These are phyloP conservation scores for Scheffersomyces amazonensis DNA, from an alignment of 805 yeast genomes.

Conservation along the genomic window DNA sequence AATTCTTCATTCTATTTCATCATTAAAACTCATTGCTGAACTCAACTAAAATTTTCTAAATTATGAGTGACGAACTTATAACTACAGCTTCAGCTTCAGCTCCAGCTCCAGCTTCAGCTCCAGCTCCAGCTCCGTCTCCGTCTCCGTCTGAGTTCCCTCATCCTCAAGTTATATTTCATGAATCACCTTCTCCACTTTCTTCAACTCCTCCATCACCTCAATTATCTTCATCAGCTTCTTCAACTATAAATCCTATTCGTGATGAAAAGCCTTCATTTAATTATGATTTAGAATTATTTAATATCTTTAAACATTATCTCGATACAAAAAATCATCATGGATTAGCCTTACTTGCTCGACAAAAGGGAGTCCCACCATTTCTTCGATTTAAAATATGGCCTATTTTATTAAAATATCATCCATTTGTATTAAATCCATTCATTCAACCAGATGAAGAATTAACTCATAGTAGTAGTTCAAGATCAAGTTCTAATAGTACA, in stretches of 20 bases:
- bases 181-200: constrained; percentile 1
- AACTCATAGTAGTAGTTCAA: not conserved
- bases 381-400: constrained; percentile 85
- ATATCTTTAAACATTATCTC: constrained; percentile 55
- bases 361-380: constrained; percentile 81
- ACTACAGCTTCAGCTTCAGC: not conserved
- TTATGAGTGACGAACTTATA: too few species aligned
- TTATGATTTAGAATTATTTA: constrained; percentile 46
- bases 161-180: too few species aligned
- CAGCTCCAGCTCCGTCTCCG: constrained; percentile 2
- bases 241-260: not conserved
- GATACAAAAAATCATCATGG: constrained; percentile 65
- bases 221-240: not conserved
- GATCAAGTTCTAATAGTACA: not conserved
- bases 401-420: constrained; percentile 72
- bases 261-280: constrained; percentile 22
- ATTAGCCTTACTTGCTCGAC: constrained; percentile 76
- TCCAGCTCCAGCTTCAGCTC: constrained; percentile 3
- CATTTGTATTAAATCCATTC: constrained; percentile 76
- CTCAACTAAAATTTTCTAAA: too few species aligned
- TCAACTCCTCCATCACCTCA: constrained; percentile 1
- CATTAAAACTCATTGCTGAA: too few species aligned
- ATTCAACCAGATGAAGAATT: constrained; percentile 55
- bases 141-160: too few species aligned
- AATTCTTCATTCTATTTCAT: too few species aligned